Percentiles rank a stretch among this genome's conserved stretches.
Evolutionary conservation across 176 grass and related monocot species (phyloP).

Genomic region (Tillandsia fasciculata): DNA sequence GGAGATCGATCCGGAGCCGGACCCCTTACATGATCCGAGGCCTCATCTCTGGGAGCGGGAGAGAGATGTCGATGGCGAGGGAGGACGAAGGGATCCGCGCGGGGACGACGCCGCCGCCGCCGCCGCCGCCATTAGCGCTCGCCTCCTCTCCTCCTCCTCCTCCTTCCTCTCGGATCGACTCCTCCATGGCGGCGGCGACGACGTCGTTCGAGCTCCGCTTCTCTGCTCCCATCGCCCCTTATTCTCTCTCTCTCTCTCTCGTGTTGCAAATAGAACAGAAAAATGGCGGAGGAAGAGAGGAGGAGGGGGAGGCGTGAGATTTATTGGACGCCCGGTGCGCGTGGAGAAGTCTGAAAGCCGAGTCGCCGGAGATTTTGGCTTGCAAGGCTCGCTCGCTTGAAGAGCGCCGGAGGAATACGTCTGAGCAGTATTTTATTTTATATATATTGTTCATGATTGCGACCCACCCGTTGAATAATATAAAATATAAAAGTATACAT

Average conservation of each 20-base stretch:
- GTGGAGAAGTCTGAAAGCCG: too few species aligned
- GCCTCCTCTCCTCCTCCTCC: background rate
- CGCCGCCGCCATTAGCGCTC: background rate
- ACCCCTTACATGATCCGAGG: slow-evolving; percentile 60
- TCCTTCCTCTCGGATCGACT: background rate
- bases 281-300: too few species aligned
- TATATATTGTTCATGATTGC: too few species aligned
- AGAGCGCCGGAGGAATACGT: too few species aligned
- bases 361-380: too few species aligned
- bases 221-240: slow-evolving; percentile 38
- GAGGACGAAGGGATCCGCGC: slow-evolving; percentile 37
- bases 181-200: slow-evolving; percentile 13
- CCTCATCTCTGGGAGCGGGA: slow-evolving; percentile 60
- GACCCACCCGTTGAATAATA: too few species aligned
- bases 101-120: slow-evolving; percentile 4
- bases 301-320: too few species aligned
- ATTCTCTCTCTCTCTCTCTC: too few species aligned
- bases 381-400: too few species aligned
- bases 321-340: too few species aligned
- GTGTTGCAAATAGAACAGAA: background rate
- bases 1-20: background rate
- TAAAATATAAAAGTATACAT: too few species aligned
- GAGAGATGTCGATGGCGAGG: slow-evolving; percentile 52
- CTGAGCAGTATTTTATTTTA: too few species aligned
- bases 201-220: slow-evolving; percentile 22